Base-by-base conservation (phyloP, 2,329 filamentous ascomycete species). In the Arthrobotrys sinensis region DNA sequence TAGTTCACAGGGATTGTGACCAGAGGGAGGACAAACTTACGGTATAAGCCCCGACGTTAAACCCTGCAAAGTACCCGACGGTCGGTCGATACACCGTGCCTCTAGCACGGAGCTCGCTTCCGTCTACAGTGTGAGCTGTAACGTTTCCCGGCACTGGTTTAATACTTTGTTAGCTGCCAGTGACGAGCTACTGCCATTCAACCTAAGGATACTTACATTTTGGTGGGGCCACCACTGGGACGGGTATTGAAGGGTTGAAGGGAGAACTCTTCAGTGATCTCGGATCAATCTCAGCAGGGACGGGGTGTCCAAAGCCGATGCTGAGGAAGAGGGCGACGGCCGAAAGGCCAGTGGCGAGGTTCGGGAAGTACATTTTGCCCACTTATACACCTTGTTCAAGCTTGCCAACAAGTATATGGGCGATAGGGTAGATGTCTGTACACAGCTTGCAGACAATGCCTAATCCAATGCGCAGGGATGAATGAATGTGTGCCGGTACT, bases 1-100 rank as follows among this genome's bases (percentile, higher is more conserved):
- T 32, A 7, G 16, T 14, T 7, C 34, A 36, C n/a, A 19, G 19
- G 52, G 14, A 38, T n/a, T 6, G 24, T 28, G n/a, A 65, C 32
- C 38, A 40, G 8, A 21, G 34, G 7, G 7, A 6, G 14, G 8
- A 70, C 45, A 45, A 62, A 53, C 50, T 43, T 68, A 78, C 75
- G 2, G 77, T 81, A 52, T 79, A 75, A 0, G 81, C 66, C 38
- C 81, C 81, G 21, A 82, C 43, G 62, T 82, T 82, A 46, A 82
- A 82, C 14, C 81, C 81, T 8, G 80, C 72, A 12, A 77, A 70
- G 72, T 81, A 82, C 21, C 45, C 40, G 38, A 80, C 79, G 11
- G 66, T 40, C 7, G 81, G 80, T 16, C 80, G 76, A 38, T 81
- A 48, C 14, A 79, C 32, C 2, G 62, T 75, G 14, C 69, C 63